Conservation (phyloP, 1,284 basidiomycete species). For the Malassezia sp. region DNA sequence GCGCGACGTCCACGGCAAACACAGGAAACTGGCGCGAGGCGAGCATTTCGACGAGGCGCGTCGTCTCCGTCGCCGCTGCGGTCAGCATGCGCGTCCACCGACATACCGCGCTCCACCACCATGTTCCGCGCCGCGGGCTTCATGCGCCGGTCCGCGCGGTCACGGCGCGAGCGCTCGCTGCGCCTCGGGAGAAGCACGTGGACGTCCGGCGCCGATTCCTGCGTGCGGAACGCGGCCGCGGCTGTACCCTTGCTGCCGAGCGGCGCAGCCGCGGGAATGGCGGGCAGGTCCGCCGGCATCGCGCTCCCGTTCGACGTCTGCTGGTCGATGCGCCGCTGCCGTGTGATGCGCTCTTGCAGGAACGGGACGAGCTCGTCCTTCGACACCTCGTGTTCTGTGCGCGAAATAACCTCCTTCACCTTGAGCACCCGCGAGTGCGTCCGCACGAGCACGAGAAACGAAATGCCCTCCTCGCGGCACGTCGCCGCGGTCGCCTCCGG, state of each 20-base stretch:
- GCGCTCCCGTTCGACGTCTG: neutral
- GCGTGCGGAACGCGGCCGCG: neutral
- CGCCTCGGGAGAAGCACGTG: conserved; percentile 7
- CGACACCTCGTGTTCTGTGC: conserved; percentile 34
- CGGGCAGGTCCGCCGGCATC: neutral
- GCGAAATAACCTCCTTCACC: conserved; percentile 32
- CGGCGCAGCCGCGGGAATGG: conserved; percentile 6
- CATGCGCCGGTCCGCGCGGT: conserved; percentile 26
- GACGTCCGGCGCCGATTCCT: conserved; percentile 2
- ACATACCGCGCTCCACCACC: too few species aligned
- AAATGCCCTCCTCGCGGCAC: conserved; percentile 42
- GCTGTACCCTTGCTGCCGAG: conserved; percentile 13
- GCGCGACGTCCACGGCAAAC: conserved; percentile 33
- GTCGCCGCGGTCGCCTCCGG: conserved; percentile 32
- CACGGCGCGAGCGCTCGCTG: conserved; percentile 14
- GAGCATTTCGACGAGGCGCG: conserved; percentile 25
- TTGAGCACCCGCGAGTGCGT: conserved; percentile 32
- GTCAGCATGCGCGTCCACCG: conserved; percentile 32
- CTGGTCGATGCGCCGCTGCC: conserved; percentile 26
- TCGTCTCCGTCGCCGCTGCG: conserved; percentile 28
- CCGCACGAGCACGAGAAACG: conserved; percentile 35
- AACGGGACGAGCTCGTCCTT: conserved; percentile 29
- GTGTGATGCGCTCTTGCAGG: conserved; percentile 29
- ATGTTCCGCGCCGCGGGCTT: conserved; percentile 23
- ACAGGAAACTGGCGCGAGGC: conserved; percentile 29